Base-by-base conservation (phyloP, 352 stramenopile species). In the Halophytophthora polymorphica region DNA sequence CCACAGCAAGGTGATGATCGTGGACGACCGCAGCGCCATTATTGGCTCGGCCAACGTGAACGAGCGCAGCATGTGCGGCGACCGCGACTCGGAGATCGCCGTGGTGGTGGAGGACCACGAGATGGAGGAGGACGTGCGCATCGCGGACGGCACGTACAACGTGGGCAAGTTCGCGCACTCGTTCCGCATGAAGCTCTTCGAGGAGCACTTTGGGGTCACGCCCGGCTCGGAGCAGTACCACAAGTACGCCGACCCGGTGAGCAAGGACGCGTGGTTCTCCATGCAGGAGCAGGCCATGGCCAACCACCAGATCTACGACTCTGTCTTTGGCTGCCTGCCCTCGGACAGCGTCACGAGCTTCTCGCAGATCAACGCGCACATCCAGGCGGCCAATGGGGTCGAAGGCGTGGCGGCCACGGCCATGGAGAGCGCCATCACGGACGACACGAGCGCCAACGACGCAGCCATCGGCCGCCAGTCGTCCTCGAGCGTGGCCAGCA, bases 1-100 rank as follows among this genome's bases (percentile, higher is more conserved):
- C 18, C 90, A 97, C 69, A 94, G 74, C 54, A 97, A 97, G 64
- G 61, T 96, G 51, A 96, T 95, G 82, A 92, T 95, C 42, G 84
- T 92, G 11, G 84, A 95, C 58, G 84, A 95, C 40, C 67, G 78
- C 29, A 64, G 52, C 43, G 83, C 64, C 43, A 93, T 95, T 64
- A 90, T 95, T 25, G 84, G 84, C 11, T 90, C 77, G 2, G 84
- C 84, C 23, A 95, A 95, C 56, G 90, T 95, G 46, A 95, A 95
- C 59, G 84, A 95, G 50, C 79, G 84, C 46, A 92, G 80, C 55
- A 87, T 93, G 82, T 82, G 66, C n/a, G 84, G 84, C 33, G 82
- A 93, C 56, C 80, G 84, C 39, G 84, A 95, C 55, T 95, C 84
- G 22, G 84, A 95, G 58, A 90, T 95, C 50, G 84, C 84, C n/a